A percentile compares a stretch with the other conserved stretches of the same genome.
Evolutionary conservation across 2,329 filamentous ascomycete genomes (phyloP).

Genomic region (Bimuria novae-zelandiae): DNA sequence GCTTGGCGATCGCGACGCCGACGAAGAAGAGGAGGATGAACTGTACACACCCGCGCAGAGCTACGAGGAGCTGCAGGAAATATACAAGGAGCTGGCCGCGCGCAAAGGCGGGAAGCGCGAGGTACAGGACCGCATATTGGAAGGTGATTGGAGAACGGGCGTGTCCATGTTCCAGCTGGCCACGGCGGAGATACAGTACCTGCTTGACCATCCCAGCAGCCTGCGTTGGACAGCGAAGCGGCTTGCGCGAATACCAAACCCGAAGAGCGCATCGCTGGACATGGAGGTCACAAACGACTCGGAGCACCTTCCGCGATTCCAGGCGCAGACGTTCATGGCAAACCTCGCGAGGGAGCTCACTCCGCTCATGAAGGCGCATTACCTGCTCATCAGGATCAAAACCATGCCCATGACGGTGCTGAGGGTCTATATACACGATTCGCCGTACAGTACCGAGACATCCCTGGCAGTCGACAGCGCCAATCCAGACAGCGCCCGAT

Average conservation of each 20-base stretch:
- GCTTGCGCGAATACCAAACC: slow-evolving; percentile 44
- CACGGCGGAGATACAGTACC: slow-evolving; percentile 58
- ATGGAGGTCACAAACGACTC: slow-evolving; percentile 48
- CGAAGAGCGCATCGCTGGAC: slow-evolving; percentile 28
- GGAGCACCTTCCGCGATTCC: slow-evolving; percentile 67
- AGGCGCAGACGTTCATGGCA: slow-evolving; percentile 78
- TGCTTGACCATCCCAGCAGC: slow-evolving; percentile 58
- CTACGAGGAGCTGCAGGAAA: slow-evolving; percentile 67
- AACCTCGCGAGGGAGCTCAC: slow-evolving; percentile 75
- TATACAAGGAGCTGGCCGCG: slow-evolving; percentile 44
- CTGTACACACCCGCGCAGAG: slow-evolving; percentile 71
- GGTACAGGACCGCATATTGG: slow-evolving; percentile 60
- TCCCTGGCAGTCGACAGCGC: slow-evolving; percentile 38
- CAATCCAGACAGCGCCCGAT: slow-evolving; percentile 64
- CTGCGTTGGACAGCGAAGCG: slow-evolving; percentile 60
- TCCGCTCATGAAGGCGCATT: slow-evolving; percentile 82
- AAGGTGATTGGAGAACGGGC: slow-evolving; percentile 62
- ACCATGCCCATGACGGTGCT: slow-evolving; percentile 72
- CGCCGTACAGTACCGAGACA: slow-evolving; percentile 70
- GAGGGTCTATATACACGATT: slow-evolving; percentile 79
- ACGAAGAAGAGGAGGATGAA: slow-evolving; percentile 64
- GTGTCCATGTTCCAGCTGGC: slow-evolving; percentile 60
- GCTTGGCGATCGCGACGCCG: slow-evolving; percentile 45
- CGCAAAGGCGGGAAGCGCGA: slow-evolving; percentile 59
- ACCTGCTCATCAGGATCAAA: slow-evolving; percentile 74